phyloP scores from a whole-genome alignment of 2,329 filamentous ascomycete genomes.

The Fusarium nodosum region DNA sequence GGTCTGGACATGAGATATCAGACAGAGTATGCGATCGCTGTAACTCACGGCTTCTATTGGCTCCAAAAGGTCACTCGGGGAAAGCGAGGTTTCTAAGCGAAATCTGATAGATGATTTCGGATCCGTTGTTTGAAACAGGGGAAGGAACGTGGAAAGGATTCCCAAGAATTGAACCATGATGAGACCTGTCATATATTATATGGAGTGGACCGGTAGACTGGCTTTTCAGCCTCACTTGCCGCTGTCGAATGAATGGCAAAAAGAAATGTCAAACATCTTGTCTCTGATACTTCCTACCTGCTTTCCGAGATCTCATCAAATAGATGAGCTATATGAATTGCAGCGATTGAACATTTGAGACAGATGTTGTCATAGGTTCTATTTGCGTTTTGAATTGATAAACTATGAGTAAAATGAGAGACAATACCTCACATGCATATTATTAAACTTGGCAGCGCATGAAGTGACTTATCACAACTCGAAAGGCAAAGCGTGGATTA shows the following conservation, averaged over 20 bases:
- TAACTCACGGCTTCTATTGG: neutral
- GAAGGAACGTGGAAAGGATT: neutral
- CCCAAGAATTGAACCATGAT: neutral
- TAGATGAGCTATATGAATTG: neutral
- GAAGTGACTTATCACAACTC: neutral
- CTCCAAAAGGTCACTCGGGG: neutral
- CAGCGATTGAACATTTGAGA: neutral
- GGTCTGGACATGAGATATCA: neutral
- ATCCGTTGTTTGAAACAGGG: neutral
- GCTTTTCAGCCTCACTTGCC: neutral
- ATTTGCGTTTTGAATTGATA: neutral
- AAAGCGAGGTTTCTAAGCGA: neutral
- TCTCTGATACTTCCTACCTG: neutral
- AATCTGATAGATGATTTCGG: neutral
- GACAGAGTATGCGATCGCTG: accelerated
- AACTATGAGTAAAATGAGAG: no score
- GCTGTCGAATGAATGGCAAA: neutral
- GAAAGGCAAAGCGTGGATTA: neutral
- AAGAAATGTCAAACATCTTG: neutral
- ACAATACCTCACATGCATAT: neutral
- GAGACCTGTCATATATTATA: slow-evolving; percentile 1
- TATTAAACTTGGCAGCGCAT: neutral
- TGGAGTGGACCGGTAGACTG: neutral
- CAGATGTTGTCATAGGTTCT: neutral
- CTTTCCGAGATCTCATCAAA: neutral